Conservation (phyloP, 2,329 filamentous ascomycete genomes). For the Aspergillus pseudonomiae region DNA sequence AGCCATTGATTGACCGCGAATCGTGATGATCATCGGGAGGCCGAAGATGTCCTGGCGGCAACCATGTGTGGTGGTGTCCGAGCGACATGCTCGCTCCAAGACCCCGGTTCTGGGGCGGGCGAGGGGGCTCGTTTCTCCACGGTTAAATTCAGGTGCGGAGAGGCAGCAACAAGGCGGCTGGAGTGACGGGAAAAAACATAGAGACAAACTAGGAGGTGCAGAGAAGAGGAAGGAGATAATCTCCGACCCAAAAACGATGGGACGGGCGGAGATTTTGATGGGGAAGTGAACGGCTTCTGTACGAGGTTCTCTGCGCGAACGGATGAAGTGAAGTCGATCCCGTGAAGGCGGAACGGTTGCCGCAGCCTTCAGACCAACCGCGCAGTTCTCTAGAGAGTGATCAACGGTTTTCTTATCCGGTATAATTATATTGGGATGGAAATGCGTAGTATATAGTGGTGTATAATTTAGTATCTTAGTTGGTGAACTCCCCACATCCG, state of each 20-base stretch:
- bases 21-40: constrained; percentile 62
- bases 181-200: constrained; percentile 37
- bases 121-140: constrained; percentile 49
- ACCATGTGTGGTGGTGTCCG: constrained; percentile 70
- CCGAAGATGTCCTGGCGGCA: constrained; percentile 61
- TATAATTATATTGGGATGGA: not conserved
- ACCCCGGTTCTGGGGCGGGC: constrained; percentile 50
- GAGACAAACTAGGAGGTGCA: constrained; percentile 24
- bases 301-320: constrained; percentile 46
- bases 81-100: constrained; percentile 63
- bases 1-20: constrained; percentile 46
- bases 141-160: constrained; percentile 41
- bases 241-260: constrained; percentile 38
- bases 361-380: constrained; percentile 37
- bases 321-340: constrained; percentile 42
- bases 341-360: constrained; percentile 34
- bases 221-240: constrained; percentile 31
- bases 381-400: constrained; percentile 27
- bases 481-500: not conserved
- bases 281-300: constrained; percentile 39
- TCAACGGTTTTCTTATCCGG: not conserved
- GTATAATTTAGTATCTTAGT: not conserved
- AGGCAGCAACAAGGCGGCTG: constrained; percentile 30
- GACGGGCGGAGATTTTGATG: constrained; percentile 39
- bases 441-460: not conserved